These are phyloP conservation scores for Penicillium lagena DNA, from an alignment of 495 filamentous ascomycete species.

Conservation along the genomic window DNA sequence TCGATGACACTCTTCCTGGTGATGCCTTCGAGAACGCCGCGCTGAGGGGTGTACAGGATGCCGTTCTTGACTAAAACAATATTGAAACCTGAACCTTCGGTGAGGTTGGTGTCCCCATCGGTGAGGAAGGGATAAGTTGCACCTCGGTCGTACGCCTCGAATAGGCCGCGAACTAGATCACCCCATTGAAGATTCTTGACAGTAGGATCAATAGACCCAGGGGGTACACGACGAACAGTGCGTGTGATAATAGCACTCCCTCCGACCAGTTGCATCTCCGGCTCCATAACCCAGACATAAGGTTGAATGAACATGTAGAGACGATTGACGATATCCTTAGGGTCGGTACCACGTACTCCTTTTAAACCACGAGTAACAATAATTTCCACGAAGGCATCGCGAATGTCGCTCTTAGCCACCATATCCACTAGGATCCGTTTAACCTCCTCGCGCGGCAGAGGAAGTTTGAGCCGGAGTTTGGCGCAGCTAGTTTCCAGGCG, in stretches of 20 bases:
- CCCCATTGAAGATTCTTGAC: constrained; percentile 40
- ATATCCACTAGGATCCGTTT: constrained; percentile 27
- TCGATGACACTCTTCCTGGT: constrained; percentile 29
- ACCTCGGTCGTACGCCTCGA: constrained; percentile 24
- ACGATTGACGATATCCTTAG: constrained; percentile 17
- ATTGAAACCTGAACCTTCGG: constrained; percentile 27
- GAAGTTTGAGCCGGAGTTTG: constrained; percentile 29
- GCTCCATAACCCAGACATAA: constrained; percentile 35
- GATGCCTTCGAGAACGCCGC: constrained; percentile 26
- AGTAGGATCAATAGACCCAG: constrained; percentile 30
- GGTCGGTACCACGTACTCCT: constrained; percentile 15
- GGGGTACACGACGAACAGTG: constrained; percentile 27
- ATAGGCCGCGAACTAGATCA: constrained; percentile 25
- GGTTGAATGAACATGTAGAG: constrained; percentile 33
- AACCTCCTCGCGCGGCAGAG: constrained; percentile 22
- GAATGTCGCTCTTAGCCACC: constrained; percentile 28
- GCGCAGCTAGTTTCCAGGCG: constrained; percentile 26
- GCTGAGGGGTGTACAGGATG: constrained; percentile 23
- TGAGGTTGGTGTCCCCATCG: constrained; percentile 29
- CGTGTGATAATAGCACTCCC: constrained; percentile 30
- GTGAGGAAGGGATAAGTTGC: constrained; percentile 30
- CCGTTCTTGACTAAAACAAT: constrained; percentile 23
- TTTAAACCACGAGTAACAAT: constrained; percentile 34
- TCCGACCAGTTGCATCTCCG: constrained; percentile 23
- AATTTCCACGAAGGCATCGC: constrained; percentile 32